Percentiles rank a stretch among this genome's conserved stretches.
Conservation (phyloP, 257 asterid genomes). For the Solanum tacnaense region DNA sequence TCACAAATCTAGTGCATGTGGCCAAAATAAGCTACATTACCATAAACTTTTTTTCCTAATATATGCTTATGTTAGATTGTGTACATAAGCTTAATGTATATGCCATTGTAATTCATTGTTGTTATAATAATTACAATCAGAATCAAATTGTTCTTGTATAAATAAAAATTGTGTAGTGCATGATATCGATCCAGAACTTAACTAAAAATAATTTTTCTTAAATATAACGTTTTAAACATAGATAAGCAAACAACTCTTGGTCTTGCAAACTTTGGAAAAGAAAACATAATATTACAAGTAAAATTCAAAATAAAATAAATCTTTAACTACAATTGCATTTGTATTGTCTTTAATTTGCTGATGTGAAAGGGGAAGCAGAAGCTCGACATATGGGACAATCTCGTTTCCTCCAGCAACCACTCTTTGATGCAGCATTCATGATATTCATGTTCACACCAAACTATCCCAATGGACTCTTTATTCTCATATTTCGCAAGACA, state of each 20-base stretch:
- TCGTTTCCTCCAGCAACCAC: not conserved
- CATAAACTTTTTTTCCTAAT: not conserved
- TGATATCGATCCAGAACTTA: not conserved
- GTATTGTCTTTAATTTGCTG: not conserved
- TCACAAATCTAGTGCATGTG: not conserved
- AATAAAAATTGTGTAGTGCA: not conserved
- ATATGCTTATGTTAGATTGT: not conserved
- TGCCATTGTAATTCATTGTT: not conserved
- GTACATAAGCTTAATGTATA: not conserved
- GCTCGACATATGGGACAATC: not conserved
- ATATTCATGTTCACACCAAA: not conserved
- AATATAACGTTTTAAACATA: no score
- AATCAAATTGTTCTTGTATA: not conserved
- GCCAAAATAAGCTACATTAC: not conserved
- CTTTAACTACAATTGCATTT: not conserved
- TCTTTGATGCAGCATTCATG: not conserved
- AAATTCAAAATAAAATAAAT: not conserved
- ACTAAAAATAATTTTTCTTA: not conserved
- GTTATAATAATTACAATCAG: not conserved
- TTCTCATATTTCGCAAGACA: not conserved
- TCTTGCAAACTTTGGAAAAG: not conserved
- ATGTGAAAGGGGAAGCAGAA: not conserved
- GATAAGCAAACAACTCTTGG: not conserved
- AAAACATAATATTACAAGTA: not conserved
- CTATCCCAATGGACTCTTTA: not conserved